phyloP scores from a whole-genome alignment of 2,329 filamentous ascomycete species.

The Claviceps purpurea region DNA sequence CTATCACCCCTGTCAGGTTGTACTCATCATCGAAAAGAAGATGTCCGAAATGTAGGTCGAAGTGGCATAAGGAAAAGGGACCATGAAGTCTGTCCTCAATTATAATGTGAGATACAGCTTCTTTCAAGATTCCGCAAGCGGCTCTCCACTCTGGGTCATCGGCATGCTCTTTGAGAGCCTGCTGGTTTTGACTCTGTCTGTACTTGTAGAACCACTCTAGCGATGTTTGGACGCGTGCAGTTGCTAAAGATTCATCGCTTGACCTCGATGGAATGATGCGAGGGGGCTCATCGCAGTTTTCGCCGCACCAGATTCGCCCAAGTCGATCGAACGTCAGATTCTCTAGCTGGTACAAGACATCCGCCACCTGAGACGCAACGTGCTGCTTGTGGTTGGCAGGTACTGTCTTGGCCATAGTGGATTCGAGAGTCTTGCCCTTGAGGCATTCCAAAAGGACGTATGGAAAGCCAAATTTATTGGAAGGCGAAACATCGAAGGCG shows the following conservation, averaged over 20 bases:
- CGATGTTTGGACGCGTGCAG: slow-evolving; percentile 2
- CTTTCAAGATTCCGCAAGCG: slow-evolving; percentile 4
- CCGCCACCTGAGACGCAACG: background rate
- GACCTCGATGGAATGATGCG: slow-evolving; percentile 3
- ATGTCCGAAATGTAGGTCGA: slow-evolving; percentile 6
- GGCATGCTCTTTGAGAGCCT: slow-evolving; percentile 2
- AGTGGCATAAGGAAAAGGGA: slow-evolving; percentile 5
- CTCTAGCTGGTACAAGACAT: slow-evolving; percentile 6
- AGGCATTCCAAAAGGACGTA: slow-evolving; percentile 6
- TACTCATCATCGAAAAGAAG: slow-evolving; percentile 6
- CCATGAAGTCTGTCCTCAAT: slow-evolving; percentile 5
- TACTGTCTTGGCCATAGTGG: slow-evolving; percentile 1
- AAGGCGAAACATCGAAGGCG: slow-evolving; percentile 2
- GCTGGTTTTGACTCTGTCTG: too few relatives aligned
- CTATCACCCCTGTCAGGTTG: slow-evolving; percentile 2
- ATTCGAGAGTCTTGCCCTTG: slow-evolving; percentile 1
- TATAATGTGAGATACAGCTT: slow-evolving; percentile 5
- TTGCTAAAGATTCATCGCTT: background rate
- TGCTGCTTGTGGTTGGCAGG: background rate
- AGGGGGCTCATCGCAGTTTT: slow-evolving; percentile 7
- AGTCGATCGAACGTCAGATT: slow-evolving; percentile 4
- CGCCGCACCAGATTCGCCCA: slow-evolving; percentile 6
- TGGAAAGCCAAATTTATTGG: slow-evolving; percentile 6
- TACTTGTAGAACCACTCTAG: background rate
- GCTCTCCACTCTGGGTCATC: slow-evolving; percentile 5